Conservation (phyloP, 306 rosid genomes). For the Arachis hypogaea region DNA sequence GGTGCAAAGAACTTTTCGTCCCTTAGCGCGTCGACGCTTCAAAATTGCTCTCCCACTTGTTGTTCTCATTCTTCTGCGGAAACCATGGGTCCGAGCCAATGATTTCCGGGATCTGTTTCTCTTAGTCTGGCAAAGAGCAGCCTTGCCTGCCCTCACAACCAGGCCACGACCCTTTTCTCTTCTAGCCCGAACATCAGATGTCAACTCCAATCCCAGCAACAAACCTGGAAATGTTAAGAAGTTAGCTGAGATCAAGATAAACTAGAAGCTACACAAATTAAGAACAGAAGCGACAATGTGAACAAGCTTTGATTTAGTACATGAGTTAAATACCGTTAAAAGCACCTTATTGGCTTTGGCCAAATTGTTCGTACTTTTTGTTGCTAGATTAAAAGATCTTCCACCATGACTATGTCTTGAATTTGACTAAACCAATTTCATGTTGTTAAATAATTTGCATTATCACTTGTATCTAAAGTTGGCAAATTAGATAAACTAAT, state of each 20-base stretch:
- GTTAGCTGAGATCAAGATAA: slow-evolving; percentile 21
- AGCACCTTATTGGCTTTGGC: neutral
- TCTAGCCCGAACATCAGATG: slow-evolving; percentile 48
- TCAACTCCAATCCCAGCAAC: slow-evolving; percentile 65
- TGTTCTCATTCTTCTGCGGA: slow-evolving; percentile 86
- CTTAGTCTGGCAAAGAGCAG: slow-evolving; percentile 81
- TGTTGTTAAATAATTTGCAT: no score
- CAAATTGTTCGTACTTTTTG: neutral
- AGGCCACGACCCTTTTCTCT: slow-evolving; percentile 54
- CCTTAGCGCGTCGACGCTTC: slow-evolving; percentile 90
- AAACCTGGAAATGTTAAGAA: slow-evolving; percentile 48
- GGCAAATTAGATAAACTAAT: no score
- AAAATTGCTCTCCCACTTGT: slow-evolving; percentile 78
- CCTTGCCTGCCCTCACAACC: slow-evolving; percentile 87
- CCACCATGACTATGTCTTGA: no score
- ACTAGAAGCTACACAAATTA: slow-evolving; percentile 16
- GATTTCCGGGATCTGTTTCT: slow-evolving; percentile 90
- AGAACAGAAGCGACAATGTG: neutral
- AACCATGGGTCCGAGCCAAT: slow-evolving; percentile 86
- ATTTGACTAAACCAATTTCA: no score
- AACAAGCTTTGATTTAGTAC: neutral
- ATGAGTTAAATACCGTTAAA: neutral
- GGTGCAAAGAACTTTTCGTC: slow-evolving; percentile 87
- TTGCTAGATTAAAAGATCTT: neutral
- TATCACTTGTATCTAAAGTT: no score